Conservation (phyloP, 108 stramenopile species). For the Pseudonitzschia multiseries region DNA sequence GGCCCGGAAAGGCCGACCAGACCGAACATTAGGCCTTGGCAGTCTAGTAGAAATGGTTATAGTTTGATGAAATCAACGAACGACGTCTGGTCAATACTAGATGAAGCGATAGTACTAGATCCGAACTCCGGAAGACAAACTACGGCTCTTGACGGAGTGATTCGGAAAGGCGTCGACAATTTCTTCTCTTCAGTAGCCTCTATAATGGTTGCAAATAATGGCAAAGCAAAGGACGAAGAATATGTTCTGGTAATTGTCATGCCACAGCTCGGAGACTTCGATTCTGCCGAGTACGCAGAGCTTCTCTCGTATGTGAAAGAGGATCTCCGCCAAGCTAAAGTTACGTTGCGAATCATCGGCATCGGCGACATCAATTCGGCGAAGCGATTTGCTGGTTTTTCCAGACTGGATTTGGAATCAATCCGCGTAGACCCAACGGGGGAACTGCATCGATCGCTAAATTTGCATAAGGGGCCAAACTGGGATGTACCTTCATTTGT, state of each 20-base stretch:
- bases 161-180: background rate
- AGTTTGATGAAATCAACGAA: background rate
- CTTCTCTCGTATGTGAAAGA: constrained; percentile 30
- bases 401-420: constrained; percentile 33
- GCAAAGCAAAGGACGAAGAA: background rate
- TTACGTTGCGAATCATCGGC: constrained; percentile 46
- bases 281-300: constrained; percentile 50
- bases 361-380: constrained; percentile 47
- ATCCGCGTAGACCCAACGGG: constrained; percentile 47
- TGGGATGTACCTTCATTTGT: constrained; percentile 47
- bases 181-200: background rate
- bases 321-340: constrained; percentile 34
- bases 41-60: background rate
- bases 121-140: background rate
- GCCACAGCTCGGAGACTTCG: constrained; percentile 68
- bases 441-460: constrained; percentile 38
- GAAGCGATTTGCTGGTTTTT: constrained; percentile 37
- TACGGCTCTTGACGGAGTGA: constrained; percentile 10
- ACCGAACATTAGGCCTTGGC: background rate
- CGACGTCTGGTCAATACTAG: background rate
- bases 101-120: constrained; percentile 8
- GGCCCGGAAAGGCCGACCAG: too few species aligned
- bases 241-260: constrained; percentile 47
- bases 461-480: constrained; percentile 47
- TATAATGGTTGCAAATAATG: background rate